Conservation (phyloP, 2,329 filamentous ascomycete species). For the Neonectria coccinea region DNA sequence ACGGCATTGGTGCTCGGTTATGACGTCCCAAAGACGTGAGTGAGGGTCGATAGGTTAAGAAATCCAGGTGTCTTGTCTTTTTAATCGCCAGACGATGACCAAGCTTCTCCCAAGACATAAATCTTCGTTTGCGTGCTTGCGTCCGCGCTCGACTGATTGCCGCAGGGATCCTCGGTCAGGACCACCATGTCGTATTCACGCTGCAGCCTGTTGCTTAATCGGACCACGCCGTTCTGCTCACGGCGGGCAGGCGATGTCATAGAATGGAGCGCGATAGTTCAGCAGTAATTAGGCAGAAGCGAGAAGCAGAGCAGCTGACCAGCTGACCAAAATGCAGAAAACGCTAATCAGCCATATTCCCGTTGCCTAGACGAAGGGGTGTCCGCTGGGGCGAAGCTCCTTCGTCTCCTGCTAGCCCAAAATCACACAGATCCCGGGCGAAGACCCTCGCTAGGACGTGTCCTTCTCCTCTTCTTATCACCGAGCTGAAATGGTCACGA, state of each 20-base stretch:
- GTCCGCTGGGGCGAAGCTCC: no score
- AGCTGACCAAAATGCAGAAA: background rate
- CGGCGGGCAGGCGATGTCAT: no score
- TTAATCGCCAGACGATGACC: conserved; percentile 16
- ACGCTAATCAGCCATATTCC: no score
- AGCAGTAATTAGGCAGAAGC: background rate
- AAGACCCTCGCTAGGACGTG: background rate
- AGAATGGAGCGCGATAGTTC: background rate
- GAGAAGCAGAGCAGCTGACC: background rate
- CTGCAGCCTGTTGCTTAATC: no score
- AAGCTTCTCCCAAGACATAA: conserved; percentile 28
- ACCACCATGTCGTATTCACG: no score
- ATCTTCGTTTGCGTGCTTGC: no score
- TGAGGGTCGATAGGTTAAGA: conserved; percentile 13
- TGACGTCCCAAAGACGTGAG: conserved; percentile 16
- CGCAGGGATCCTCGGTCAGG: no score
- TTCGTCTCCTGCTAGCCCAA: no score
- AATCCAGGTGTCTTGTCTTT: background rate
- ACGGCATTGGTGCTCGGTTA: background rate
- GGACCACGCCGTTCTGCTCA: no score
- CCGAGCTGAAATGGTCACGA: background rate
- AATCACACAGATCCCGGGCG: background rate
- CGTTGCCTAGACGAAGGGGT: no score
- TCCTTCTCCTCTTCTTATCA: background rate
- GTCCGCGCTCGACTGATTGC: background rate